Evolutionary conservation across 2,329 filamentous ascomycete species (phyloP).

Genomic region (Fusarium sp.): DNA sequence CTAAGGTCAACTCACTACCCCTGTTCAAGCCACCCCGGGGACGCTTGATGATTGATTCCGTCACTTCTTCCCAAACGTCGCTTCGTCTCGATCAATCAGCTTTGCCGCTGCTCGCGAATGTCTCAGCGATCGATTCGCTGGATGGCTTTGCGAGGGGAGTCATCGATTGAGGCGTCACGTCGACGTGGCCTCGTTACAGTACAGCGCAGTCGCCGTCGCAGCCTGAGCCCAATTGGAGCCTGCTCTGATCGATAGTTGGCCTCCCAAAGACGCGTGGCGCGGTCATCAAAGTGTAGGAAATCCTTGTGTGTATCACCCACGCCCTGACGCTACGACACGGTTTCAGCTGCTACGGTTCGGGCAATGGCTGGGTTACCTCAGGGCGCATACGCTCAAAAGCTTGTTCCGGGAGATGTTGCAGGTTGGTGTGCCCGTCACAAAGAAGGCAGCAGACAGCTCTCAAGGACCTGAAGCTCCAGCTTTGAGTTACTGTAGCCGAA

Average conservation of each 20-base stretch:
- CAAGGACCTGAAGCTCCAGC: slow-evolving; percentile 32
- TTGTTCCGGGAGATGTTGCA: slow-evolving; percentile 11
- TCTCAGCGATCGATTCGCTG: slow-evolving; percentile 17
- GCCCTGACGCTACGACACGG: slow-evolving; percentile 29
- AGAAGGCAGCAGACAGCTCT: slow-evolving; percentile 10
- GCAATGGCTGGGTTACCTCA: slow-evolving; percentile 30
- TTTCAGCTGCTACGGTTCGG: slow-evolving; percentile 25
- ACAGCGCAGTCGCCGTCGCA: not conserved
- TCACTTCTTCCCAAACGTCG: not conserved
- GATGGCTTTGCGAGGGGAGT: slow-evolving; percentile 15
- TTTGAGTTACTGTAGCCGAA: slow-evolving; percentile 17
- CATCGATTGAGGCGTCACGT: slow-evolving; percentile 4
- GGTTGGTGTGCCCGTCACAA: not conserved
- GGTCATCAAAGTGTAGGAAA: slow-evolving; percentile 12
- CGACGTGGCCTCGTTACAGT: slow-evolving; percentile 15
- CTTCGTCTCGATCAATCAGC: slow-evolving; percentile 4
- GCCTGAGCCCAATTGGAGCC: slow-evolving; percentile 10
- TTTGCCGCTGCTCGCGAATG: not conserved
- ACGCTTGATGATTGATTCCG: slow-evolving; percentile 21
- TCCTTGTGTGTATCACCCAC: slow-evolving; percentile 12
- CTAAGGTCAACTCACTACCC: slow-evolving; percentile 22
- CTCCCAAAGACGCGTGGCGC: slow-evolving; percentile 29
- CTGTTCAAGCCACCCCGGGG: slow-evolving; percentile 20
- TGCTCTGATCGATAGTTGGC: slow-evolving; percentile 8
- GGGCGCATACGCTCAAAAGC: slow-evolving; percentile 14